Percentiles rank a stretch among this genome's conserved stretches.
Conservation (phyloP, 2,329 filamentous ascomycete genomes). For the Calycina herbarum region DNA sequence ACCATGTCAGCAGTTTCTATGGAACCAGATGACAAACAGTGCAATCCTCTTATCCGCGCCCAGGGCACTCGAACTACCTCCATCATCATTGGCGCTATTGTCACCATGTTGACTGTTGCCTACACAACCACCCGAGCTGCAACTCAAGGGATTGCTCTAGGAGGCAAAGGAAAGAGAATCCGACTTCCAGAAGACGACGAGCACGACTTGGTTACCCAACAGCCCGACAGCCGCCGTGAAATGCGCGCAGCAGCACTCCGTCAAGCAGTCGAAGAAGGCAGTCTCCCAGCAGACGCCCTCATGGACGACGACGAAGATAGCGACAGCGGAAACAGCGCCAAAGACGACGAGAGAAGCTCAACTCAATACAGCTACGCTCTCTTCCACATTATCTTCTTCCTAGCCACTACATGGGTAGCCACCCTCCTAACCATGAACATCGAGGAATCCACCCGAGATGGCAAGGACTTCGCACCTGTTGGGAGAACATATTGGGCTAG, state of each 20-base stretch:
- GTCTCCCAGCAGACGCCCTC: slow-evolving; percentile 85
- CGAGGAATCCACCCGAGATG: slow-evolving; percentile 60
- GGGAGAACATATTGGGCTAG: slow-evolving; percentile 95
- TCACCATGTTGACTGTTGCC: slow-evolving; percentile 94
- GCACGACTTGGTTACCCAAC: slow-evolving; percentile 84
- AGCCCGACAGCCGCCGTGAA: slow-evolving; percentile 75
- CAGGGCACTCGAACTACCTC: slow-evolving; percentile 87
- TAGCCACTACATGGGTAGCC: slow-evolving; percentile 94
- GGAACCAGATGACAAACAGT: slow-evolving; percentile 92
- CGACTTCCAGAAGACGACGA: slow-evolving; percentile 71
- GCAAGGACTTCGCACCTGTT: slow-evolving; percentile 86
- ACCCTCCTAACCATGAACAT: slow-evolving; percentile 84
- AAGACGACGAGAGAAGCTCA: slow-evolving; percentile 83
- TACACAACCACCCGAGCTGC: slow-evolving; percentile 97
- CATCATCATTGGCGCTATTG: slow-evolving; percentile 87
- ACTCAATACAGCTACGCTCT: slow-evolving; percentile 96
- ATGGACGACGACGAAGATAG: slow-evolving; percentile 69
- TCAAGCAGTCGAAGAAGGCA: slow-evolving; percentile 88
- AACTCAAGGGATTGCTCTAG: slow-evolving; percentile 80
- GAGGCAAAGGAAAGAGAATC: slow-evolving; percentile 60
- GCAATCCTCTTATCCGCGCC: slow-evolving; percentile 87
- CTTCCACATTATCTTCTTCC: slow-evolving; percentile 97
- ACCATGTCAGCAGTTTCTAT: slow-evolving; percentile 98
- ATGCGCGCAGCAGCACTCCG: slow-evolving; percentile 93
- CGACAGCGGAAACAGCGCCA: slow-evolving; percentile 57